Base-by-base conservation (phyloP, 768 basidiomycete genomes). In the Pulveroboletus frians region DNA sequence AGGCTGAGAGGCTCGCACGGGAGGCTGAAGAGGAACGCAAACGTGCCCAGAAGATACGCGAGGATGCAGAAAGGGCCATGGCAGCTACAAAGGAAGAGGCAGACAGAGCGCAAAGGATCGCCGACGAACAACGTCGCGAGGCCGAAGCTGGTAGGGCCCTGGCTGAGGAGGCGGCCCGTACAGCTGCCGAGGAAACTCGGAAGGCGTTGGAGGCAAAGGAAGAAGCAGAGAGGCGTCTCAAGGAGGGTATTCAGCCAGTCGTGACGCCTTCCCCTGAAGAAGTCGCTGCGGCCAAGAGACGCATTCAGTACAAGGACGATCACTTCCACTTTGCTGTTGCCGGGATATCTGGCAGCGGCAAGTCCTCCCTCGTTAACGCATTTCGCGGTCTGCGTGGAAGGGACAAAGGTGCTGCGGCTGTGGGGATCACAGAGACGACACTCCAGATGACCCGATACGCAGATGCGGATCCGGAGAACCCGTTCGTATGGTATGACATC, bases 291-390 rank as follows among this genome's bases (percentile, higher is more conserved):
- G 52, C 51, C 4, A 65, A 64, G 43, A 52, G n/a, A 6, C 53
- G 50, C 2, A 32, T 65, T 13, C 56, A 57, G 43, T 65, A 62
- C 32, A 54, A 26, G 10, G 65, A 70, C 15, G 63, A 58, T 2
- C 35, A 50, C 9, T 67, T 67, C 35, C 69, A 72, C 34, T 63
- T 71, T 42, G 70, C 66, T 2, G 38, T 71, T 42, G 67, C 66
- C 9, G 70, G 70, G 1, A 32, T 63, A 30, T 57, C 67, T 2
- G 69, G 68, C 5, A 62, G 66, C n/a, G 69, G 70, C 34, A 71
- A 71, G 47, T 71, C 70, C 1, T 70, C 70, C 9, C 57, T 71
- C 7, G 61, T 71, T 17, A 70, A 71, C 49, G 61, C 70, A 3
- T 60, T 71, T 39, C 67, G 70, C 5, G 68, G 70, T 9, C 30